Evolutionary conservation across 2,329 filamentous ascomycete genomes (phyloP).

Genomic region (Mycosphaerelloides madeirae): DNA sequence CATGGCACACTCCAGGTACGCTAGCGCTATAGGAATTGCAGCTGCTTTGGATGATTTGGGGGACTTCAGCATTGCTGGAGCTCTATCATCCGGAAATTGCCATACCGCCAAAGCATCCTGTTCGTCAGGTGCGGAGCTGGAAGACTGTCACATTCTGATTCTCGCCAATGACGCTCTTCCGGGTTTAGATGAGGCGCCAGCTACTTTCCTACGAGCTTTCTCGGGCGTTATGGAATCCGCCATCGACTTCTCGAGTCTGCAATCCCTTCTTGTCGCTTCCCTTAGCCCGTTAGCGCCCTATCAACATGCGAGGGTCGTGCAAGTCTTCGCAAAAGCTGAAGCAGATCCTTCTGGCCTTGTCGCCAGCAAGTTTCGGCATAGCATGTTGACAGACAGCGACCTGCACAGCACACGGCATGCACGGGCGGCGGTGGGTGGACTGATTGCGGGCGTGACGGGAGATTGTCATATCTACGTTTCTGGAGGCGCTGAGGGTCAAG

Average conservation of each 20-base stretch:
- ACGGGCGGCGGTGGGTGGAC: constrained; percentile 7
- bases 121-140: constrained; percentile 8
- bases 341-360: constrained; percentile 9
- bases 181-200: neutral
- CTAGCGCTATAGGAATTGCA: constrained; percentile 6
- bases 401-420: constrained; percentile 10
- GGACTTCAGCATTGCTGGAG: neutral
- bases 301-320: constrained; percentile 1
- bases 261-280: neutral
- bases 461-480: constrained; percentile 8
- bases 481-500: constrained; percentile 10
- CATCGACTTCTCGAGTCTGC: constrained; percentile 4
- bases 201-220: neutral
- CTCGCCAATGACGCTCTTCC: constrained; percentile 1
- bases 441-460: constrained; percentile 8
- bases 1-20: constrained; percentile 8
- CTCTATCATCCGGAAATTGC: constrained; percentile 1
- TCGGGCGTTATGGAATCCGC: constrained; percentile 3
- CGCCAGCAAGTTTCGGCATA: constrained; percentile 4
- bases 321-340: constrained; percentile 11
- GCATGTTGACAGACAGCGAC: constrained; percentile 10
- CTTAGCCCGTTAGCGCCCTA: constrained; percentile 2
- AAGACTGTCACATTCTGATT: constrained; percentile 10
- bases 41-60: constrained; percentile 1
- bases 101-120: constrained; percentile 7